These are phyloP conservation scores for Dioscorea zingiberensis DNA, from an alignment of 106 monocot genomes.

Conservation along the genomic window DNA sequence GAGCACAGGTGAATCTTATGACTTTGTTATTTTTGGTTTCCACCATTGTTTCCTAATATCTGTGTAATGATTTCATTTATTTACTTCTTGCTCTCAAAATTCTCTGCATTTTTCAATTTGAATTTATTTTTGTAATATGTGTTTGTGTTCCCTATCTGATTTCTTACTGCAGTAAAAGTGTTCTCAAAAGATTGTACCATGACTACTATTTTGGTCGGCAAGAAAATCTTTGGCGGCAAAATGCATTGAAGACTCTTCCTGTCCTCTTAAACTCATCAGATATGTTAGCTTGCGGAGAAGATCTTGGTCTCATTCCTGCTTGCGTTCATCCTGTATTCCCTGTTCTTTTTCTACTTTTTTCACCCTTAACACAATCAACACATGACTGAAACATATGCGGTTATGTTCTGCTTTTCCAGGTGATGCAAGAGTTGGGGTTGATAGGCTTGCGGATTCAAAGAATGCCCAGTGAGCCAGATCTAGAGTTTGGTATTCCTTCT, in stretches of 20 bases:
- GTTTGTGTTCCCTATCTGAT: neutral
- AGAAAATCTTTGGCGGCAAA: conserved; percentile 88
- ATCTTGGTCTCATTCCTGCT: conserved; percentile 83
- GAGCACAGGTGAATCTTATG: conserved; percentile 56
- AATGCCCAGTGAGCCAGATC: conserved; percentile 77
- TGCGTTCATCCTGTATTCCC: conserved; percentile 77
- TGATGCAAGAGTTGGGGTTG: conserved; percentile 90
- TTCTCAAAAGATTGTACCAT: conserved; percentile 75
- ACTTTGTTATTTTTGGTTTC: neutral
- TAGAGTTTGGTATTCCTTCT: conserved; percentile 88
- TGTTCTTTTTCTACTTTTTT: neutral
- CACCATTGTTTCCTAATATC: too few species aligned
- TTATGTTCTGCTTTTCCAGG: conserved; percentile 26
- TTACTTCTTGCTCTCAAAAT: too few species aligned
- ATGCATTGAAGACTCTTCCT: conserved; percentile 92
- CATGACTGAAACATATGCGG: neutral
- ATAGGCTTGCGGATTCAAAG: conserved; percentile 95
- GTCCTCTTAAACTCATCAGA: conserved; percentile 81
- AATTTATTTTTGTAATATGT: too few species aligned
- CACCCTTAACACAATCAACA: neutral
- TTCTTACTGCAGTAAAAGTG: conserved; percentile 61
- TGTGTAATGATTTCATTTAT: too few species aligned
- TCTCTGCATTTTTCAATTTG: too few species aligned
- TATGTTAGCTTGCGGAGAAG: conserved; percentile 98
- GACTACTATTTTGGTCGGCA: conserved; percentile 95